Conservation (phyloP, 805 yeast species). For the Spathaspora girioi region DNA sequence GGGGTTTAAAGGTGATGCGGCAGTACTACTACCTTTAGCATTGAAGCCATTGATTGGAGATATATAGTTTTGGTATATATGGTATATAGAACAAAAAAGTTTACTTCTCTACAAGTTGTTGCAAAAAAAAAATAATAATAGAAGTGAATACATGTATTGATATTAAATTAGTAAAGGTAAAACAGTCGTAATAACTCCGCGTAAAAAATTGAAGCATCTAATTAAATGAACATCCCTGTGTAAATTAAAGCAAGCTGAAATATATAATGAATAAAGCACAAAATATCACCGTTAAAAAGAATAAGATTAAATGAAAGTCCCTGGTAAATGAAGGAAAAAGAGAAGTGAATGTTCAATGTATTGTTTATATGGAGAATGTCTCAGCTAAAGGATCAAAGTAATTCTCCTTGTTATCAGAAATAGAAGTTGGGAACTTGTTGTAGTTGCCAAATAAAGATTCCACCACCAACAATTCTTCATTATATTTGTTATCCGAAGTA, state of each 20-base stretch:
- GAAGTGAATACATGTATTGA: neutral
- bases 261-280: neutral
- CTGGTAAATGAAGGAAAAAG: neutral
- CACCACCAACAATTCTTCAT: neutral
- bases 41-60: slow-evolving; percentile 47
- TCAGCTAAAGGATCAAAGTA: slow-evolving; percentile 6
- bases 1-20: slow-evolving; percentile 82
- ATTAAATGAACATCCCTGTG: neutral
- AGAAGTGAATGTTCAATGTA: neutral
- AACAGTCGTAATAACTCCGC: neutral
- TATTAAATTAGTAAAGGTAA: neutral
- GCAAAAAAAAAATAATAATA: neutral
- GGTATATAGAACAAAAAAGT: neutral
- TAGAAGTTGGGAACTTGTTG: neutral
- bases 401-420: neutral
- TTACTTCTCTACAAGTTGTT: neutral
- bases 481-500: neutral
- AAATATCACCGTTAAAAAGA: neutral
- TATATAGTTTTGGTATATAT: neutral
- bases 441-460: slow-evolving; percentile 1
- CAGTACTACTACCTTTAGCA: slow-evolving; percentile 63
- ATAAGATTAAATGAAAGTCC: neutral
- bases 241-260: neutral
- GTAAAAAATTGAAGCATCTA: neutral
- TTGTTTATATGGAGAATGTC: neutral